Base-by-base conservation (phyloP, 176 grass and related monocot genomes). In the Paspalum notatum region DNA sequence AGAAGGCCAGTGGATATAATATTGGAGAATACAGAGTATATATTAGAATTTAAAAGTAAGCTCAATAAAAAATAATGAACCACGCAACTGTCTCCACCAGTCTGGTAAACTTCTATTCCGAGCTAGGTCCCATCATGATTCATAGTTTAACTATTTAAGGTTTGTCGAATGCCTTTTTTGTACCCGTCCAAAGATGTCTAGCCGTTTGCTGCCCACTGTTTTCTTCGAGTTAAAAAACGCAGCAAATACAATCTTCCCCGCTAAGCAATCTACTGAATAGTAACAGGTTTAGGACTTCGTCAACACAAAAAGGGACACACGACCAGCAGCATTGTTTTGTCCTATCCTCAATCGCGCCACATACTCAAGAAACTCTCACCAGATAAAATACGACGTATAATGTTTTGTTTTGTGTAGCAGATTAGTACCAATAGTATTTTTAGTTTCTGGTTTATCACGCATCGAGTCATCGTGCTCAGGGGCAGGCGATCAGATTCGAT, bases 241-340 rank as follows among this genome's bases (percentile, higher is more conserved):
- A 13, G 50, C 58, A 8, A 49, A 69, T 22, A 10, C 6, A 20
- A 3, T 52, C 54, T 85, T 43, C 43, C 20, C 18, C 8, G 42
- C 25, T 79, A 85, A 64, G 66, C 40, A 79, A 54, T 20, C 32
- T 32, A 1, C 7, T 44, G 8, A 40, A 59, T 60, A 81, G 13
- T 20, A 11, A 21, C 51, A 58, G 20, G 51, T 38, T 45, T 83
- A 45, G 24, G 12, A 44, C 48, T 56, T 24, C 15, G 41, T 17
- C 39, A 61, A 51, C 43, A 7, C 27, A 51, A 10, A 46, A 0
- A 38, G 44, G 2, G 38, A 2, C 22, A 21, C 16, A 37, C 21
- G 8, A 82, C 18, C 58, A 22, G 5, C 58, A 22, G 5, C 57
- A 15, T 7, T 71, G 9, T 5, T 14, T 5, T 14, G 37, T 10